These are phyloP conservation scores for Sporisorium scitamineum DNA, from an alignment of 1,284 basidiomycete species.

Conservation along the genomic window DNA sequence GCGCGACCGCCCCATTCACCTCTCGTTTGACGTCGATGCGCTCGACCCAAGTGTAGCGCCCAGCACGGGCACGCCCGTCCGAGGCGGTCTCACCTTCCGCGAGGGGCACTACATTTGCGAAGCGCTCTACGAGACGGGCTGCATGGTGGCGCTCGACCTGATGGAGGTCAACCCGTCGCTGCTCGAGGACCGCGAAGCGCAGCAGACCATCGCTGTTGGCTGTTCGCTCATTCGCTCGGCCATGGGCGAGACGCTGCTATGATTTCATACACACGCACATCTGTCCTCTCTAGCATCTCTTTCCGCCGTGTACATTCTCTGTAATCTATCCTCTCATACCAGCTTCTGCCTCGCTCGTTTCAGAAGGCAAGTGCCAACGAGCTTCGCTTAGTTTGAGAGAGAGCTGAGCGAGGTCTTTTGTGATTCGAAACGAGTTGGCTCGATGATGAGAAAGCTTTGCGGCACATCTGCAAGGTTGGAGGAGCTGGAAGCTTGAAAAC, in stretches of 20 bases:
- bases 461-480: background rate
- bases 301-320: slow-evolving; percentile 15
- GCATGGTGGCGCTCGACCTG: slow-evolving; percentile 80
- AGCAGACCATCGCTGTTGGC: slow-evolving; percentile 91
- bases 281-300: slow-evolving; percentile 2
- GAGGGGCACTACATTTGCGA: slow-evolving; percentile 96
- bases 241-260: slow-evolving; percentile 74
- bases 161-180: slow-evolving; percentile 97
- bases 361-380: background rate
- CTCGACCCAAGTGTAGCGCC: slow-evolving; percentile 91
- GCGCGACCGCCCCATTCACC: slow-evolving; percentile 86
- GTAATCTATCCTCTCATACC: slow-evolving; percentile 26
- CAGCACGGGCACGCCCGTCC: slow-evolving; percentile 91
- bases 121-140: slow-evolving; percentile 90
- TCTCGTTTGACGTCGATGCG: slow-evolving; percentile 93
- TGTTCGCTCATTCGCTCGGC: slow-evolving; percentile 91
- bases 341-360: background rate
- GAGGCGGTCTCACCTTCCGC: slow-evolving; percentile 94
- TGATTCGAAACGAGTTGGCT: too few species aligned
- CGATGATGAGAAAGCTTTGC: background rate
- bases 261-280: background rate
- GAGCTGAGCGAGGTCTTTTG: too few species aligned
- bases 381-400: background rate
- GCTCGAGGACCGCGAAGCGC: slow-evolving; percentile 76
- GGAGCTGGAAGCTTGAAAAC: background rate